Percentiles rank a stretch among this genome's conserved stretches.
Evolutionary conservation across 768 basidiomycete species (phyloP).

Genomic region (Leccinellum albellum): DNA sequence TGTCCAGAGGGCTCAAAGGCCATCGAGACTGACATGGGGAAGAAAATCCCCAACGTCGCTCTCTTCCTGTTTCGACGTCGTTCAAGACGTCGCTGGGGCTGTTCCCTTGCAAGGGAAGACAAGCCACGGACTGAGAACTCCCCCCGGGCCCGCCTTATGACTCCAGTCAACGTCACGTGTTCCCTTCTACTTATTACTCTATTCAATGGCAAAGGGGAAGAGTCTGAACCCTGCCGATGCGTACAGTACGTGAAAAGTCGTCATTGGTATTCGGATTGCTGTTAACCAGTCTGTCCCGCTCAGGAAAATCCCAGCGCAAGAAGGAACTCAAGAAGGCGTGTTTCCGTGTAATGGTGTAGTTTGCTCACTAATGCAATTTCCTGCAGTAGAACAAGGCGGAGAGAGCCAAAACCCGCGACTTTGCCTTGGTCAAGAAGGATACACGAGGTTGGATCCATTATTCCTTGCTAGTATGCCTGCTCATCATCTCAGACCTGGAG

Average conservation of each 20-base stretch:
- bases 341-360: constrained; percentile 13
- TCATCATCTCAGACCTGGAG: constrained; percentile 60
- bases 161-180: constrained; percentile 29
- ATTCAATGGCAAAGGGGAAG: constrained; percentile 77
- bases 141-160: constrained; percentile 14
- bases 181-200: background rate
- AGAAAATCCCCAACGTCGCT: constrained; percentile 19
- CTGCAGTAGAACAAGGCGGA: constrained; percentile 87
- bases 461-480: background rate
- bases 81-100: constrained; percentile 27
- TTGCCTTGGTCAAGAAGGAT: constrained; percentile 92
- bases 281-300: background rate
- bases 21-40: constrained; percentile 28
- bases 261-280: background rate
- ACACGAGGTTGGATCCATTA: constrained; percentile 57
- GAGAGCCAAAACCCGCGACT: constrained; percentile 77
- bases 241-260: constrained; percentile 48
- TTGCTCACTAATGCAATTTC: constrained; percentile 10
- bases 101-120: constrained; percentile 50
- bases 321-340: constrained; percentile 90
- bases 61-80: constrained; percentile 2
- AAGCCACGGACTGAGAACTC: constrained; percentile 21
- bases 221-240: constrained; percentile 93
- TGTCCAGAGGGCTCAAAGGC: constrained; percentile 21
- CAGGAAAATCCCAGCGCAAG: constrained; percentile 89